These are phyloP conservation scores for Quercus ilex DNA, from an alignment of 306 rosid genomes.

Conservation along the genomic window DNA sequence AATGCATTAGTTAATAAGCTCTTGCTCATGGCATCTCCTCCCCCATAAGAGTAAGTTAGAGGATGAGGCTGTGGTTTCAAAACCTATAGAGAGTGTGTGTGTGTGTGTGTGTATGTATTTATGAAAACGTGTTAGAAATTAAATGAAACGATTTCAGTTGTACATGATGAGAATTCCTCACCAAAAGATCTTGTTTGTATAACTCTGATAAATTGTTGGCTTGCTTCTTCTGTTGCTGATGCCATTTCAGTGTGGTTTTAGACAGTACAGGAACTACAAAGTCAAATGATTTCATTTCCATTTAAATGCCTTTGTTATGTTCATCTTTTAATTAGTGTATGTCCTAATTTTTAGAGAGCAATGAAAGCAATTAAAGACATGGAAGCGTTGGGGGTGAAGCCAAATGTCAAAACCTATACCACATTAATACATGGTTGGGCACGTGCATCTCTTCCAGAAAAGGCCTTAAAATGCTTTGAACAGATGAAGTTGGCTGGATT, in stretches of 20 bases:
- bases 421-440: constrained; percentile 94
- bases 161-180: not conserved
- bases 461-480: constrained; percentile 74
- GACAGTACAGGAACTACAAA: not conserved
- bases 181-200: not conserved
- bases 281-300: not conserved
- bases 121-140: not conserved
- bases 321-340: constrained; percentile 5
- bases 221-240: not conserved
- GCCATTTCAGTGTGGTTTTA: constrained; percentile 4
- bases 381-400: constrained; percentile 73
- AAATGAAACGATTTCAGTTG: not conserved
- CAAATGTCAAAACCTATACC: constrained; percentile 87
- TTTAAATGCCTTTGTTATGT: constrained; percentile 1
- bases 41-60: not conserved
- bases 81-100: not conserved
- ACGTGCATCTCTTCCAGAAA: constrained; percentile 92
- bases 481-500: constrained; percentile 81
- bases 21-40: not conserved
- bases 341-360: constrained; percentile 57
- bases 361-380: constrained; percentile 62
- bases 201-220: not conserved
- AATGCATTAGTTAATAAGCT: not conserved
- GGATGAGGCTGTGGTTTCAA: not conserved
- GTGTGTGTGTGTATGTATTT: not conserved